Evolutionary conservation across 2,329 filamentous ascomycete species (phyloP), one percentile per base, ranked within the genome.

Genomic region (Aspergillus novoparasiticus): DNA sequence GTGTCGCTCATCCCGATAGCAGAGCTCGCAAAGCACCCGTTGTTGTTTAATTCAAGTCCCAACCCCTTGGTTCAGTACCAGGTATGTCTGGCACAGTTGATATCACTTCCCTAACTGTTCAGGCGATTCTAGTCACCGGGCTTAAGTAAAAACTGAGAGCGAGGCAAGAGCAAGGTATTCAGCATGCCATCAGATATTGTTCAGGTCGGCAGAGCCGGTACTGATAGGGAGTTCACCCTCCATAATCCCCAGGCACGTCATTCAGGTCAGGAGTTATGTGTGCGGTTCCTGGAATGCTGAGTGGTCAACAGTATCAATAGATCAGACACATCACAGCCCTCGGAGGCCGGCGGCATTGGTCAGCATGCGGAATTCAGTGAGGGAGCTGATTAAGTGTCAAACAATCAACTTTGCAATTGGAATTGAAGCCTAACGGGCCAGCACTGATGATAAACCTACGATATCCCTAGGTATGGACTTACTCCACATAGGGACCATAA

Each of bases 181-280:
- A 11, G 11, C 21, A 55, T 55, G 32, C 26, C 21, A 41, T 19
- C 12, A 12, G 50, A 19, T 32, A 51, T 28, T 26, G 9, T 51
- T 51, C 14, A 41, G 19, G 39, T 41, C 39, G 16, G 39, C 39
- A 41, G 39, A 19, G 16, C n/a, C 19, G 32, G 51, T 23, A 23
- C n/a, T 36, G 30, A 54, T 23, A 34, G 30, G 30, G 36, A 36
- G 23, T 16, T 36, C 30, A 54, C 19, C 28, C 46, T 30, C 14
- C 45, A 36, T 39, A 6, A 39, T 36, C 2, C 14, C 54, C 64
- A 58, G 68, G 72, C 73, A 74, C 73, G 73, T 66, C 72, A 75
- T 75, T 67, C 59, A 43, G 55, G 66, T 61, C 66, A 58, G 60
- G 66, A 68, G 63, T 73, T 71, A 67, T 67, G 70, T 39, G 46